Percentiles rank a stretch among this genome's conserved stretches.
These are phyloP conservation scores for Annulohypoxylon moriforme DNA, from an alignment of 495 filamentous ascomycete species.

Conservation along the genomic window DNA sequence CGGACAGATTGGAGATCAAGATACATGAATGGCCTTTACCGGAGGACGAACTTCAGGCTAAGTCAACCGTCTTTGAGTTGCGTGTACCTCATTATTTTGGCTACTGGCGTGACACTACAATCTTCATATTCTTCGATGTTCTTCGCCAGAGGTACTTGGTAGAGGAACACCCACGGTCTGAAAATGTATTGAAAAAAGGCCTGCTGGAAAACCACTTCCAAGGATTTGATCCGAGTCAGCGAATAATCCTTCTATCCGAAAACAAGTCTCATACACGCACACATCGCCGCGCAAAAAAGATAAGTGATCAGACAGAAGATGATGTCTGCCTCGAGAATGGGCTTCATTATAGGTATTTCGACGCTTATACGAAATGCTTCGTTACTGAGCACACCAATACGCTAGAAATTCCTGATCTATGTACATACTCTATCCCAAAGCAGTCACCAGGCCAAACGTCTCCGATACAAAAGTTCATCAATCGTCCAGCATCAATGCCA, in stretches of 20 bases:
- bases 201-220: not conserved
- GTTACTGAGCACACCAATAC: slow-evolving; percentile 31
- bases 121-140: slow-evolving; percentile 55
- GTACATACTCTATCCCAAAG: slow-evolving; percentile 50
- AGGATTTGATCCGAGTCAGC: not conserved
- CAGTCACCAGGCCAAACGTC: slow-evolving; percentile 19
- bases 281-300: slow-evolving; percentile 56
- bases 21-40: slow-evolving; percentile 74
- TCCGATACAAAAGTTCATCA: slow-evolving; percentile 52
- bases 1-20: slow-evolving; percentile 57
- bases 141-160: too few species aligned
- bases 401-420: slow-evolving; percentile 36
- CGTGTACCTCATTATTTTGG: slow-evolving; percentile 56
- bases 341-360: slow-evolving; percentile 52
- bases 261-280: slow-evolving; percentile 58
- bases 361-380: slow-evolving; percentile 45
- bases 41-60: slow-evolving; percentile 41
- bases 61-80: slow-evolving; percentile 70
- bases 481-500: slow-evolving; percentile 42
- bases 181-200: too few species aligned
- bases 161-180: too few species aligned
- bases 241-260: slow-evolving; percentile 54
- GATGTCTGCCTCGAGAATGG: slow-evolving; percentile 61
- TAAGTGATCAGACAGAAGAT: slow-evolving; percentile 39
- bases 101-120: slow-evolving; percentile 66